phyloP scores from a whole-genome alignment of 2,329 filamentous ascomycete species.

The Calonectria leucothoes region DNA sequence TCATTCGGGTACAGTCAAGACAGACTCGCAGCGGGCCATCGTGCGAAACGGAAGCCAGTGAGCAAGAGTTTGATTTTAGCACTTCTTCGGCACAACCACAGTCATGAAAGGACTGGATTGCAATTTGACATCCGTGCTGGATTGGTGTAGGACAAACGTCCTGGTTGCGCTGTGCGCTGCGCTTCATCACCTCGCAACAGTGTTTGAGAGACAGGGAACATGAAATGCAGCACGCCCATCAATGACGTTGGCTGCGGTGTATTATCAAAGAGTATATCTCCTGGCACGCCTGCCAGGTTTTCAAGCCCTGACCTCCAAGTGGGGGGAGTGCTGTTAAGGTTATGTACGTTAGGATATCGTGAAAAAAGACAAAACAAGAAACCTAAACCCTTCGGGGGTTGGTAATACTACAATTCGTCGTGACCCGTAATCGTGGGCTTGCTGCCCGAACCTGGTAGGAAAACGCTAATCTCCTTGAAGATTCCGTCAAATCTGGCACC shows the following conservation, averaged over 20 bases:
- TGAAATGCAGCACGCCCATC: conserved; percentile 29
- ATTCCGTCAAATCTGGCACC: conserved; percentile 82
- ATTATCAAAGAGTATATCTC: conserved; percentile 42
- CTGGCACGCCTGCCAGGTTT: conserved; percentile 23
- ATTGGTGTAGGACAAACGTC: background rate
- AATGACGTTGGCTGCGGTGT: conserved; percentile 32
- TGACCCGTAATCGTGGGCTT: conserved; percentile 42
- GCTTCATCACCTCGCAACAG: background rate
- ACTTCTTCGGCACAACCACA: conserved; percentile 99
- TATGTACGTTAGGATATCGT: conserved; percentile 47
- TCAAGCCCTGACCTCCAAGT: conserved; percentile 17
- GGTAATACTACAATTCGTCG: conserved; percentile 50
- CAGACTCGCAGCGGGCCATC: conserved; percentile 40
- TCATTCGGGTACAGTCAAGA: conserved; percentile 24
- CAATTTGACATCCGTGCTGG: conserved; percentile 99
- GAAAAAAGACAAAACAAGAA: conserved; percentile 36
- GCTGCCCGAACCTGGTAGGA: conserved; percentile 38
- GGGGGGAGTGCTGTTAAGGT: conserved; percentile 29
- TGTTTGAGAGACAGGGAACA: conserved; percentile 21
- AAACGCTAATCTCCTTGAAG: conserved; percentile 40
- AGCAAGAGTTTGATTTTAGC: conserved; percentile 76
- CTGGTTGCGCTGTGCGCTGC: background rate
- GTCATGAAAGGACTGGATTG: conserved; percentile 87
- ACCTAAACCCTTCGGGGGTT: conserved; percentile 27
- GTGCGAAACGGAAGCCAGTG: conserved; percentile 41